Conservation (phyloP, 225 moss, liverwort and hornwort genomes). For the Asterella californica region DNA sequence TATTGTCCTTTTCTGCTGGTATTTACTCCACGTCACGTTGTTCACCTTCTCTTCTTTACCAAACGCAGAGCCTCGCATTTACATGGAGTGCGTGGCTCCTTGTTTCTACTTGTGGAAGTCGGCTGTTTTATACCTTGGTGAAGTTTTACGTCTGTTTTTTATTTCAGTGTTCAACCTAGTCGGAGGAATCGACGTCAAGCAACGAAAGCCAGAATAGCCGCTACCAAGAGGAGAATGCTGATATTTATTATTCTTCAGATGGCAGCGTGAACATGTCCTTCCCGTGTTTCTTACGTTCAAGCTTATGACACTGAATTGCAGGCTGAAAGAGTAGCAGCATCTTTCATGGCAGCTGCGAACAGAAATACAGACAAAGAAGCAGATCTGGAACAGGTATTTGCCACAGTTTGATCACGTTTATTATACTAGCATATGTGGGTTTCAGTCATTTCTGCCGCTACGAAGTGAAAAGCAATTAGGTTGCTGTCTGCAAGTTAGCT, state of each 20-base stretch:
- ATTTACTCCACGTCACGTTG: too few relatives aligned
- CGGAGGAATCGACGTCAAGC: slow-evolving; percentile 42
- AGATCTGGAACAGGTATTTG: slow-evolving; percentile 27
- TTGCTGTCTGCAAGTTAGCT: neutral
- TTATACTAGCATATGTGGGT: neutral
- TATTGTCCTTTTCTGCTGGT: too few relatives aligned
- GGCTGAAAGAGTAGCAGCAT: slow-evolving; percentile 35
- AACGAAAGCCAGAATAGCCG: slow-evolving; percentile 39
- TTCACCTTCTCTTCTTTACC: too few relatives aligned
- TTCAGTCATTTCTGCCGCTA: neutral
- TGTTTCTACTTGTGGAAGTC: neutral
- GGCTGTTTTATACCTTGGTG: neutral
- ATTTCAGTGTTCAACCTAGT: slow-evolving; percentile 37
- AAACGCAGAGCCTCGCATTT: too few relatives aligned
- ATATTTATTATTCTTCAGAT: slow-evolving; percentile 17
- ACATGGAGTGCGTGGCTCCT: too few relatives aligned
- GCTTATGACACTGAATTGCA: slow-evolving; percentile 1
- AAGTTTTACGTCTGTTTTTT: neutral
- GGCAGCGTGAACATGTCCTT: neutral
- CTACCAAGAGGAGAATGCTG: slow-evolving; percentile 48
- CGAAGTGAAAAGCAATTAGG: too few relatives aligned
- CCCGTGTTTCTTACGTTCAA: neutral
- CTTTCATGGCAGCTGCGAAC: slow-evolving; percentile 30
- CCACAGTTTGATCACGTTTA: neutral
- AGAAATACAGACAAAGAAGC: slow-evolving; percentile 10